Evolutionary conservation across 306 rosid species (phyloP), one percentile per base, ranked within the genome.

Genomic region (Vigna angularis): DNA sequence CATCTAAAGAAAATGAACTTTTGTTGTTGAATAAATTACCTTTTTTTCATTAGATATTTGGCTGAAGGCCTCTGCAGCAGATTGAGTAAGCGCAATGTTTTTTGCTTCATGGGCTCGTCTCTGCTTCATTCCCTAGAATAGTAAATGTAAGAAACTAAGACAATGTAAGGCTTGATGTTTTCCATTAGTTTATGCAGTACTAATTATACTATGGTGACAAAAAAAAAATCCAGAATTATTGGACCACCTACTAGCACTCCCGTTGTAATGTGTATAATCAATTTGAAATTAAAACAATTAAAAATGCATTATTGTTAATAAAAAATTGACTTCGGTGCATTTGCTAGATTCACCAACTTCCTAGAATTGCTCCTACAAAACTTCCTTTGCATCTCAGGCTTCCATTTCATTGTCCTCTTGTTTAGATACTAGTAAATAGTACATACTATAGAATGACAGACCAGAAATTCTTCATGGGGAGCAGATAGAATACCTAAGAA

Each of bases 11-110:
- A 50, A 18, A 66, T 57, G 70, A 73, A 63, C 10, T 10, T 30
- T 1, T 24, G 22, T 66, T 62, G 1, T 66, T 78, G n/a, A 36
- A 66, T 30, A 73, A 66, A 82, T 42, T 75, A 90, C 96, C 24
- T 3, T 94, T 90, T 89, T 57, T 82, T 84, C 68, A 63, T 83
- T 65, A 90, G 13, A 74, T 88, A 86, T 87, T 79, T 85, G 89
- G 49, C 87, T 82, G 26, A 90, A 70, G 13, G 92, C 90, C 80
- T 87, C 97, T 14, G 79, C 88, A 73, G 96, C 87, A 18, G 92
- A 87, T 83, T 89, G 89, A 73, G 93, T 93, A 77, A 91, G 91
- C 72, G 83, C 83, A 3, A 71, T 58, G 47, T 48, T 79, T 78
- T 85, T 84, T 52, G 85, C 88, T 74, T 88, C 79, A 0, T 75